A percentile compares a stretch with the other conserved stretches of the same genome.
These are phyloP conservation scores for Aspergillus sclerotialis DNA, from an alignment of 2,329 filamentous ascomycete genomes.

Conservation along the genomic window DNA sequence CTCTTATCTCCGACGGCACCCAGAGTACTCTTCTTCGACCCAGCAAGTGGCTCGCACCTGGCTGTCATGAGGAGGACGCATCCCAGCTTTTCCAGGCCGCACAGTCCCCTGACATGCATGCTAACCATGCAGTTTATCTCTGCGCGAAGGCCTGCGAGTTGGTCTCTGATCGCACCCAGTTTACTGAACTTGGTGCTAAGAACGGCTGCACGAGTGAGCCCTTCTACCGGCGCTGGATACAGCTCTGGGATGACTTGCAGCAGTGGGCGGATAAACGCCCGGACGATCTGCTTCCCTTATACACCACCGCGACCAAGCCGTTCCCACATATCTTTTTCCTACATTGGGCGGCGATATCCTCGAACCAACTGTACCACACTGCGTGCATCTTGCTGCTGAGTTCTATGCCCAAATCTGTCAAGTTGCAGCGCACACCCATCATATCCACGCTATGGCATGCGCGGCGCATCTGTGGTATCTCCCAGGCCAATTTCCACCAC, in stretches of 20 bases:
- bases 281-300: constrained; percentile 40
- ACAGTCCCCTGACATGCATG: constrained; percentile 47
- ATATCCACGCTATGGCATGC: constrained; percentile 50
- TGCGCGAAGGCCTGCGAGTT: constrained; percentile 48
- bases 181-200: constrained; percentile 40
- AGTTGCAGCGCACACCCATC: constrained; percentile 10
- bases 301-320: constrained; percentile 36
- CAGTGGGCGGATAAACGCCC: constrained; percentile 44
- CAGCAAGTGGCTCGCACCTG: constrained; percentile 42
- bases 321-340: constrained; percentile 49
- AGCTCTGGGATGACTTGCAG: constrained; percentile 46
- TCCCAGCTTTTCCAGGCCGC: constrained; percentile 30
- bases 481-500: constrained; percentile 48
- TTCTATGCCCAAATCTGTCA: constrained; percentile 32
- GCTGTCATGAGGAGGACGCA: constrained; percentile 30
- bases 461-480: constrained; percentile 50
- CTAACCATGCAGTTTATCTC: constrained; percentile 54
- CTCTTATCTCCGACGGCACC: constrained; percentile 47
- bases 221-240: constrained; percentile 41
- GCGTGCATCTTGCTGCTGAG: constrained; percentile 47
- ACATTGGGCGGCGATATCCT: constrained; percentile 50
- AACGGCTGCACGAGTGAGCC: constrained; percentile 37
- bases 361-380: constrained; percentile 53
- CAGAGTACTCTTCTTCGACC: constrained; percentile 45
- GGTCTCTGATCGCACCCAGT: constrained; percentile 43